These are phyloP conservation scores for Bisporella sp. DNA, from an alignment of 2,329 filamentous ascomycete species.

Conservation along the genomic window DNA sequence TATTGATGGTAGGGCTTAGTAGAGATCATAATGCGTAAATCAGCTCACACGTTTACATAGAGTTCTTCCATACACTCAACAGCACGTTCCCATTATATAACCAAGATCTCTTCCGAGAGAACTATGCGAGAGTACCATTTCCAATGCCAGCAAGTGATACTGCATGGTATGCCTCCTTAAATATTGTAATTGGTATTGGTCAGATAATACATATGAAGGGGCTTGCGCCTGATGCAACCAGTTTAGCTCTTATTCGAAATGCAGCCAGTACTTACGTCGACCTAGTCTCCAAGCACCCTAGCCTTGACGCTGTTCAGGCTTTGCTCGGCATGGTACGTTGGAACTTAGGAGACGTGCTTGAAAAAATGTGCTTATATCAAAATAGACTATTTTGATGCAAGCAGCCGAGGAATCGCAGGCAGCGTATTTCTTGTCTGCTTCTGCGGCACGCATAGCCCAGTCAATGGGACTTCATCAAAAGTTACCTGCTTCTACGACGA, in stretches of 20 bases:
- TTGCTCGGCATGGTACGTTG: conserved; percentile 3
- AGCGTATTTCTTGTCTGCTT: conserved; percentile 11
- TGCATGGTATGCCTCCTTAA: conserved; percentile 21
- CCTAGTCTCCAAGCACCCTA: conserved; percentile 14
- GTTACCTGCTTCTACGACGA: conserved; percentile 8
- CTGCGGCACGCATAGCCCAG: conserved; percentile 12
- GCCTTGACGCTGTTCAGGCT: conserved; percentile 18
- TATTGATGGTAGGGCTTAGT: background rate
- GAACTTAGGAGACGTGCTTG: background rate
- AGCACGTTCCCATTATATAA: conserved; percentile 14
- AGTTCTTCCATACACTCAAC: conserved; percentile 15
- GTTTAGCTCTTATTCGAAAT: conserved; percentile 11
- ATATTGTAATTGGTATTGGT: conserved; percentile 12
- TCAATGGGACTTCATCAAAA: conserved; percentile 18
- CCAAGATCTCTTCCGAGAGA: conserved; percentile 10
- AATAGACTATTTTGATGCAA: conserved; percentile 6
- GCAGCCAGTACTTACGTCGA: conserved; percentile 16
- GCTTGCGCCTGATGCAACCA: too few species aligned
- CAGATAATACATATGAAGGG: background rate
- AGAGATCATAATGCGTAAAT: too few species aligned
- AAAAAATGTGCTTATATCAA: conserved; percentile 4
- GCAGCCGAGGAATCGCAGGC: conserved; percentile 9
- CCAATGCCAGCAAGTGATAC: conserved; percentile 1
- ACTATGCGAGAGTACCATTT: conserved; percentile 15
- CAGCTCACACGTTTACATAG: background rate